Base-by-base conservation (phyloP, 345 rosid species). In the Xanthoceras sorbifolium region DNA sequence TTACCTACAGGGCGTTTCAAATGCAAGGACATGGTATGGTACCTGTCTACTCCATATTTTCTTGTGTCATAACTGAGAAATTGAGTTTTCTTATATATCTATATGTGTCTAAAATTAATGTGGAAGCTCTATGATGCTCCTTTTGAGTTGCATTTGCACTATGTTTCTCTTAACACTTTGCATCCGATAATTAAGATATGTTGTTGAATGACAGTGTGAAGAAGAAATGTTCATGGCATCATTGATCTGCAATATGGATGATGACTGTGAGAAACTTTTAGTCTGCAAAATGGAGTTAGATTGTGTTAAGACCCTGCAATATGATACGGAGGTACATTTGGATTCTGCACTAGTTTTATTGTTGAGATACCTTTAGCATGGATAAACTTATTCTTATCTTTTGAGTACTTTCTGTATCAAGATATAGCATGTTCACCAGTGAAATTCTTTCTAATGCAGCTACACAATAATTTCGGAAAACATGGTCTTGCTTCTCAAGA, bases 261-360 rank as follows among this genome's bases (percentile, higher is more conserved):
- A 77, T 74, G 93, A 90, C 76, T 93, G 93, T 76, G 86, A 91
- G 87, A 93, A 89, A 89, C 89, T 91, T 80, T 86, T 96, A 67
- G 89, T 93, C 81, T 96, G 97, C 92, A 92, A 89, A 84, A 80
- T 90, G 91, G 98, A 93, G 81, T 78, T 88, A 77, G 98, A 92
- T 77, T 96, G 97, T 79, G 90, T 87, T 73, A 96, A 89, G 87
- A 92, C 90, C 69, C 89, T 93, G 81, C 93, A 85, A 64, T 96
- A 93, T 77, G 94, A 96, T 78, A 92, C 98, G 18, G 97, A 93
- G 97, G 98, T 96, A 82, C 63, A 17, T 66, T 65, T 69, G 34
- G 75, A 36, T 71, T 71, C 72, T 46, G 73, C 46, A 32, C 32
- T 61, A 63, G 77, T 83, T 80, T 77, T 64, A 61, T 48, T n/a